phyloP scores from a whole-genome alignment of 2,329 filamentous ascomycete genomes.

The Alternaria novae-zelandiae region DNA sequence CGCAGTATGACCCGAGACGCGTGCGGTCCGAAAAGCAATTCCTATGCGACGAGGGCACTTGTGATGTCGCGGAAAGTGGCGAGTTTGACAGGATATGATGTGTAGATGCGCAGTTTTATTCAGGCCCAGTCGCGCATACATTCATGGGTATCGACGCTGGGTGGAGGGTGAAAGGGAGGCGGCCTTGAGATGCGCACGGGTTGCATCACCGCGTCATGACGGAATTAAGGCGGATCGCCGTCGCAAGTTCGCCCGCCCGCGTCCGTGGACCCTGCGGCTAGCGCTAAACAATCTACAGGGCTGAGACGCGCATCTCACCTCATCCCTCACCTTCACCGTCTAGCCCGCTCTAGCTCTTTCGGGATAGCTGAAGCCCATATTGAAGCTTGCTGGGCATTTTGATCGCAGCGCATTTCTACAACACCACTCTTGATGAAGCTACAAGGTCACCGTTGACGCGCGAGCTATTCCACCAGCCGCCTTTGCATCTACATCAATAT shows the following conservation, averaged over 20 bases:
- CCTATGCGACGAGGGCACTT: background rate
- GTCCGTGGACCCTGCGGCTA: slow-evolving; percentile 11
- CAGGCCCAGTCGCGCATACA: background rate
- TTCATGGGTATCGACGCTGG: background rate
- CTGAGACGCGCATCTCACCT: slow-evolving; percentile 7
- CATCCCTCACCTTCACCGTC: slow-evolving; percentile 7
- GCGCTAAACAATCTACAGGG: slow-evolving; percentile 5
- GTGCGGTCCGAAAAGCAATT: slow-evolving; percentile 9
- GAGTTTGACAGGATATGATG: background rate
- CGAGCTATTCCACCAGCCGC: background rate
- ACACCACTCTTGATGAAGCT: background rate
- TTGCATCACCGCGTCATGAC: slow-evolving; percentile 22
- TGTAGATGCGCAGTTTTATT: background rate
- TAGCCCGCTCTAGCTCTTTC: background rate
- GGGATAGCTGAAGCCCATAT: background rate
- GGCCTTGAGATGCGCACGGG: background rate
- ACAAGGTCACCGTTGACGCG: background rate
- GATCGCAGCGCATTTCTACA: background rate
- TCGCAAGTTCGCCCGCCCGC: slow-evolving; percentile 14
- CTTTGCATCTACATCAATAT: background rate
- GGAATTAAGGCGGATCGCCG: slow-evolving; percentile 9
- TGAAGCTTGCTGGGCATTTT: background rate
- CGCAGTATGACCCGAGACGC: slow-evolving; percentile 13
- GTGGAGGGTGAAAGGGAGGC: background rate
- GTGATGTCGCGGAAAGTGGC: background rate